Base-by-base conservation (phyloP, 352 stramenopile genomes). In the Pythium sukuiense region DNA sequence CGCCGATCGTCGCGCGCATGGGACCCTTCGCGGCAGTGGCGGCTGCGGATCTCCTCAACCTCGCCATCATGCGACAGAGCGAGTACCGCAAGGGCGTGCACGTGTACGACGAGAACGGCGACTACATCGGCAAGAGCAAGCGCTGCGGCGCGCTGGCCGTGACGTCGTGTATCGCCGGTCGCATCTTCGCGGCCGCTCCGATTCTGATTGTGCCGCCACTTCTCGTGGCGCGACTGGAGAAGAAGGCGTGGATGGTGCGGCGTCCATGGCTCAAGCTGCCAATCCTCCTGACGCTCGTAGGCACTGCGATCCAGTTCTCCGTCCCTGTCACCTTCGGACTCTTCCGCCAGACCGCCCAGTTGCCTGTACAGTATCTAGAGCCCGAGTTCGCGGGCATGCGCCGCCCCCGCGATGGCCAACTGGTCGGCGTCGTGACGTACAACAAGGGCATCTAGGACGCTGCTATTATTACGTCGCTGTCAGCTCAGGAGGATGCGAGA, bases 271-370 rank as follows among this genome's bases (percentile, higher is more conserved):
- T 92, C 59, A 83, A 83, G 45, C 66, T 92, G n/a, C 85, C 88
- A 13, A 68, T 83, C 41, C 63, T 91, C 59, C 71, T 96, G 14
- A 79, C 74, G 33, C 70, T 93, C 14, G 85, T 96, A 20, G 88
- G 83, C 59, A 75, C 77, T 26, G 79, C 81, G 16, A 96, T 96
- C 63, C 84, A 95, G 67, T 89, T 90, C 72, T 91, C 85, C 5
- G 88, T 96, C 52, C 88, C 88, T 4, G 61, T 95, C 27, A 96
- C 88, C 50, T 96, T 96, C 56, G 88, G 84, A 20, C 74, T 96
- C 29, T 96, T 96, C 73, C 81, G 84, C 20, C 88, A 93, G 61
- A 91, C 85, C 3, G 86, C 86, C 59, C 82, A 91, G 65, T 67
- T 93, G 9, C 62, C 85, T 33, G 65, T 74, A 26, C 76, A 79